These are phyloP conservation scores for Fusarium pseudocircinatum DNA, from an alignment of 2,329 filamentous ascomycete species.

Conservation along the genomic window DNA sequence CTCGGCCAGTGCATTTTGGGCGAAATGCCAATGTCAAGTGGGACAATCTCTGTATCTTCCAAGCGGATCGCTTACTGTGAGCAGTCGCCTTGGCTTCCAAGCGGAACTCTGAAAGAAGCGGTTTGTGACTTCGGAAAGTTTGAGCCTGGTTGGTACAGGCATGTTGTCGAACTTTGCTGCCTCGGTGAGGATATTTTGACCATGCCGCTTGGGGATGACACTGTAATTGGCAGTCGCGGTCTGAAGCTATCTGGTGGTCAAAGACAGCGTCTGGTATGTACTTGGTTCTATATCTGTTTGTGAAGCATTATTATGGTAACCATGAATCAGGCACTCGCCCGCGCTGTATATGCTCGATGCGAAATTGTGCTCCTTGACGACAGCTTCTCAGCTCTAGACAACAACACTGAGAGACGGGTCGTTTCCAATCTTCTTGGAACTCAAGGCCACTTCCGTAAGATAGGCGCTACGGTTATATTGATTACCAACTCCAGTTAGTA, in stretches of 20 bases:
- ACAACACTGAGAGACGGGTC: neutral
- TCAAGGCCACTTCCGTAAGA: neutral
- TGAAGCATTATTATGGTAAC: fast-evolving
- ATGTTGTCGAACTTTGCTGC: neutral
- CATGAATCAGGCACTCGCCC: neutral
- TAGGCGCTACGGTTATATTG: neutral
- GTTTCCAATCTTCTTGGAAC: neutral
- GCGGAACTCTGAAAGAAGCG: neutral
- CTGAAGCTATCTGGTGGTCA: neutral
- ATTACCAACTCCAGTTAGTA: neutral
- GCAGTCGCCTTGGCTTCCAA: neutral
- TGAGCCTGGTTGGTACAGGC: neutral
- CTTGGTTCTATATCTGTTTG: fast-evolving
- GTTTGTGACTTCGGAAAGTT: neutral
- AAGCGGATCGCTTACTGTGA: neutral
- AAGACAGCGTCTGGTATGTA: neutral
- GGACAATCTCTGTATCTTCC: neutral
- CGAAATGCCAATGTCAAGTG: neutral
- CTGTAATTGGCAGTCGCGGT: neutral
- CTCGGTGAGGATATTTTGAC: neutral
- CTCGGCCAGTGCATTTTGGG: neutral
- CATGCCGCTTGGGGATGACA: neutral
- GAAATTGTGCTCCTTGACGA: neutral
- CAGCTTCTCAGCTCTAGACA: neutral
- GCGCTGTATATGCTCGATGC: neutral